phyloP scores from a whole-genome alignment of 768 basidiomycete species.

The Leccinum uliginosum region DNA sequence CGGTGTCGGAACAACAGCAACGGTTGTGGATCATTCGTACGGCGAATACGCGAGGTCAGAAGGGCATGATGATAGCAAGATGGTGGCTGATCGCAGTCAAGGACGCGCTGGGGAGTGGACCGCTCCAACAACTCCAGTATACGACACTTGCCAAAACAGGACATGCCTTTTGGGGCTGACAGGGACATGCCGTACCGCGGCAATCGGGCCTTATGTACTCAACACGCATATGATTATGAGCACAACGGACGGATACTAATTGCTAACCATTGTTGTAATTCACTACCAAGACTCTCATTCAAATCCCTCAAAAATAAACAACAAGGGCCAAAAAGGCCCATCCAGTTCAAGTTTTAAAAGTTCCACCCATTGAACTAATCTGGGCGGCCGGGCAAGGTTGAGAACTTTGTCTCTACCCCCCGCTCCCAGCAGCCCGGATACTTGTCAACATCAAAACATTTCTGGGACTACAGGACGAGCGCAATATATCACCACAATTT shows the following conservation, averaged over 20 bases:
- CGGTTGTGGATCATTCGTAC: constrained; percentile 18
- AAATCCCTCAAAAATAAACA: neutral
- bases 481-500: constrained; percentile 6
- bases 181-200: constrained; percentile 27
- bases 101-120: neutral
- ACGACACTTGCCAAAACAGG: constrained; percentile 17
- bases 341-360: neutral
- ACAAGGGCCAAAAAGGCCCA: neutral
- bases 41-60: constrained; percentile 9
- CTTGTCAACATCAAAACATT: neutral
- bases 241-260: constrained; percentile 10
- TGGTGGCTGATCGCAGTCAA: constrained; percentile 12
- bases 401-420: neutral
- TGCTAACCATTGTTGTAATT: neutral
- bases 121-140: constrained; percentile 2
- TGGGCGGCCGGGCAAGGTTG: neutral
- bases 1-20: constrained; percentile 26
- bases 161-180: constrained; percentile 23
- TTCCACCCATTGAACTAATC: neutral
- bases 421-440: neutral
- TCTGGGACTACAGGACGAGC: constrained; percentile 1
- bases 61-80: constrained; percentile 6
- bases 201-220: constrained; percentile 29
- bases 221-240: neutral
- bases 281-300: neutral